Evolutionary conservation across 495 filamentous ascomycete genomes (phyloP).

Genomic region (Tricharina praecox): DNA sequence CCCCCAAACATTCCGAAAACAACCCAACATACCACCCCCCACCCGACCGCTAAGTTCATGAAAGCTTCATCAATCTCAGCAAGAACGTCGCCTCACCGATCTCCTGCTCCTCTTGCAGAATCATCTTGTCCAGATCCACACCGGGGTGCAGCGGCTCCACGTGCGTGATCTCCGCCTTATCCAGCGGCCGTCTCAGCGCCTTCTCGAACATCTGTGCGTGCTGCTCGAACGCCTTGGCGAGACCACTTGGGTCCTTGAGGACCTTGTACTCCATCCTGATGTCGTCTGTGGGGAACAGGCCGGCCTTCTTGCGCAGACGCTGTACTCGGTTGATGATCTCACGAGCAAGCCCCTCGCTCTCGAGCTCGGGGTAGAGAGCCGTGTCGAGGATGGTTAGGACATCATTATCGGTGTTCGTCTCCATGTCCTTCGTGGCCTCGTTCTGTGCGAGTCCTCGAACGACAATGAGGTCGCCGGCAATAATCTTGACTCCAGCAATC

Average conservation of each 20-base stretch:
- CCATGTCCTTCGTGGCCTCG: conserved; percentile 48
- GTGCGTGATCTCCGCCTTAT: conserved; percentile 44
- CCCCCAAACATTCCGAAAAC: no score
- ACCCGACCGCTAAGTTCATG: conserved; percentile 16
- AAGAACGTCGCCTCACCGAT: conserved; percentile 74
- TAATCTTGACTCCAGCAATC: conserved; percentile 69
- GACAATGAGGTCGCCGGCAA: conserved; percentile 66
- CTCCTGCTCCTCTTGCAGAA: conserved; percentile 76
- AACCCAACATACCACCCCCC: no score
- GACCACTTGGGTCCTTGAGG: conserved; percentile 54
- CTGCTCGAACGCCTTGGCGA: conserved; percentile 55
- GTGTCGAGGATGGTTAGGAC: conserved; percentile 69
- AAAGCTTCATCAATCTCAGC: conserved; percentile 65
- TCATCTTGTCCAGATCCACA: conserved; percentile 41
- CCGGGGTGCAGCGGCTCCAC: conserved; percentile 37
- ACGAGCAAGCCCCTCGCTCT: conserved; percentile 56
- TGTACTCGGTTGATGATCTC: conserved; percentile 77
- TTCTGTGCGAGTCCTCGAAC: conserved; percentile 60
- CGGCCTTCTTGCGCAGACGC: conserved; percentile 64
- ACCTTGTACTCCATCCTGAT: conserved; percentile 71
- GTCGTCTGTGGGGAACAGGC: conserved; percentile 64
- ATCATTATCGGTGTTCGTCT: conserved; percentile 71
- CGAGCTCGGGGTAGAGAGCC: conserved; percentile 53
- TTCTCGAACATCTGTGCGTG: conserved; percentile 57
- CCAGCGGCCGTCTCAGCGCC: conserved; percentile 60